Base-by-base conservation (phyloP, 257 asterid genomes). In the Nicotiana tabacum region DNA sequence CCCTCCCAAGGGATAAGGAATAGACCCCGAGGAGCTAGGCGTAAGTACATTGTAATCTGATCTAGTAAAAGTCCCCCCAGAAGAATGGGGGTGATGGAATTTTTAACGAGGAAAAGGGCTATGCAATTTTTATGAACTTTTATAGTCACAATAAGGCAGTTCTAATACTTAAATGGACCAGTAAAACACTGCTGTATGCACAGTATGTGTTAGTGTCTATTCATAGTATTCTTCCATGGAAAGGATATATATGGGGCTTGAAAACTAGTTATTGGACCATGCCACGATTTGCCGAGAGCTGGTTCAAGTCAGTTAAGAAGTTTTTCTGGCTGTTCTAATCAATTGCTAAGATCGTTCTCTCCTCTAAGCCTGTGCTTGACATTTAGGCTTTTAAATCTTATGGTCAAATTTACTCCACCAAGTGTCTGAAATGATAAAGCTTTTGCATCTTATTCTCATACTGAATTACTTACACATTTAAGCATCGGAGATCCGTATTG, bases 1-100 rank as follows among this genome's bases (percentile, higher is more conserved):
- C 70, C 90, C 88, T 91, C 92, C 87, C 99, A 91, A 85, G 91
- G 87, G 90, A 39, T 72, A 72, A 66, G 51, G 83, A 69, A 35
- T 81, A 72, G 83, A 18, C 78, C 76, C 51, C 68, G 1, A 81
- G 78, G 78, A 81, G 90, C 95, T 84, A 85, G 92, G 88, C 84
- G 99, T 92, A 90, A 90, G 98, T 94, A 88, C 81, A 85, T 88
- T 85, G 80, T 86, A 86, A 85, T 87, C 84, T 88, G 60, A 87
- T 82, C 77, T 83, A 33, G 74, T 56, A 29, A 11, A 77, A 82
- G 81, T 57, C 35, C 69, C 65, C 80, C 39, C 37, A 2, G 43
- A 51, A 76, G 43, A 51, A 76, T 76, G 55, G 80, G 79, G 65
- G 64, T 51, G 64, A 76, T 24, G 51, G 30, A 27, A 39, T 29